phyloP scores from a whole-genome alignment of 2,329 filamentous ascomycete species.

The Metarhizium rileyi region DNA sequence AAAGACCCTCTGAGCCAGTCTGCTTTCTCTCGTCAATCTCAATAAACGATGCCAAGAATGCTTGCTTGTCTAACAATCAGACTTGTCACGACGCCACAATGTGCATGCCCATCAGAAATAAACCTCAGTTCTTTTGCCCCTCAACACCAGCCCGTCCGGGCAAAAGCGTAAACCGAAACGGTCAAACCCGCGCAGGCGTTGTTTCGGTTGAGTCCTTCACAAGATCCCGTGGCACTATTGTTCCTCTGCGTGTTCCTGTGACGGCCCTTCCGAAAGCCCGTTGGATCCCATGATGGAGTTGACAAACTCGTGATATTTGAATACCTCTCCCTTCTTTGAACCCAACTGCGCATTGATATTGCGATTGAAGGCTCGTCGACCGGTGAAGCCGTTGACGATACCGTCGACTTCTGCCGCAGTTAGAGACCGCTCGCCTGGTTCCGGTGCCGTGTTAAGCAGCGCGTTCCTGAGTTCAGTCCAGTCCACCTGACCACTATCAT shows the following conservation, averaged over 20 bases:
- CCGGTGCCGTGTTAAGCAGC: conserved; percentile 70
- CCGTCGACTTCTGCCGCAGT: conserved; percentile 71
- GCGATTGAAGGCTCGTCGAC: conserved; percentile 72
- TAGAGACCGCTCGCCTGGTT: conserved; percentile 56
- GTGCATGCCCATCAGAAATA: background rate
- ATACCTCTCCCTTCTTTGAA: conserved; percentile 70
- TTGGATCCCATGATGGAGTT: conserved; percentile 52
- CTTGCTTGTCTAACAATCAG: background rate
- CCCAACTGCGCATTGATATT: conserved; percentile 40
- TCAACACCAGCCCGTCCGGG: too few species aligned
- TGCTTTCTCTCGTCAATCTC: background rate
- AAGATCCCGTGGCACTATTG: background rate
- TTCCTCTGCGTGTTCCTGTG: conserved; percentile 21
- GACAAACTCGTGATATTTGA: conserved; percentile 90
- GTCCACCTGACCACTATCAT: conserved; percentile 90
- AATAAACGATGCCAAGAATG: background rate
- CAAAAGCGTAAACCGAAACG: background rate
- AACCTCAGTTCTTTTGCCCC: background rate
- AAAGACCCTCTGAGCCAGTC: background rate
- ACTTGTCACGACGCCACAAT: background rate
- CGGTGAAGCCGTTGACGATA: conserved; percentile 79
- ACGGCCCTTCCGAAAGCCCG: conserved; percentile 19
- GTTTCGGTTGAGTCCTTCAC: background rate
- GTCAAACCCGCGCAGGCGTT: background rate
- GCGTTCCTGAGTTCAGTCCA: conserved; percentile 73